Conservation (phyloP, 108 stramenopile species). For the Conticribra guillardii region DNA sequence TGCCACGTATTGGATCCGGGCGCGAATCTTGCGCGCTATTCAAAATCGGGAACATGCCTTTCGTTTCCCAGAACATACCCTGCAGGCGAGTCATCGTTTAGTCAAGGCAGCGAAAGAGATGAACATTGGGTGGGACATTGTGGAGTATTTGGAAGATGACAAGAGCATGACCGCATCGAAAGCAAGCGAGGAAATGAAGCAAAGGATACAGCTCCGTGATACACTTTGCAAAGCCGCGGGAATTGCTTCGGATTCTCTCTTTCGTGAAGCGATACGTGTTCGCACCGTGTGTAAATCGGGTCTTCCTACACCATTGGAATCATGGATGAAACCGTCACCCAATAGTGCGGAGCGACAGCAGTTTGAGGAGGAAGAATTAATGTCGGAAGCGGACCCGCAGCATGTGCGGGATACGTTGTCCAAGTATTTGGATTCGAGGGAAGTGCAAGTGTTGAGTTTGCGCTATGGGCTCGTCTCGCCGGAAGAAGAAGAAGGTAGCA, state of each 20-base stretch:
- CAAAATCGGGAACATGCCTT: conserved; percentile 82
- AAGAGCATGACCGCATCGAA: neutral
- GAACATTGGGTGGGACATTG: conserved; percentile 57
- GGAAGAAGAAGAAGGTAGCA: conserved; percentile 17
- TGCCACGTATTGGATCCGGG: conserved; percentile 94
- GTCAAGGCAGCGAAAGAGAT: conserved; percentile 62
- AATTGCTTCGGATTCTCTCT: conserved; percentile 35
- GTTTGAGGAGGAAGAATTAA: conserved; percentile 8
- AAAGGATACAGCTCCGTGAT: conserved; percentile 49
- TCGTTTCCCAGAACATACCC: conserved; percentile 70
- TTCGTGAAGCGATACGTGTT: conserved; percentile 41
- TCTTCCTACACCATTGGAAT: conserved; percentile 32
- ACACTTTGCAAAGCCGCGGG: conserved; percentile 30
- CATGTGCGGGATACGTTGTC: conserved; percentile 63
- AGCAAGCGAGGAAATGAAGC: conserved; percentile 45
- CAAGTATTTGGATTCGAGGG: conserved; percentile 66
- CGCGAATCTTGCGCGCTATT: conserved; percentile 84
- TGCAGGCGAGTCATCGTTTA: conserved; percentile 57
- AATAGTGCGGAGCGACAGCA: conserved; percentile 4
- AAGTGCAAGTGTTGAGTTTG: conserved; percentile 80
- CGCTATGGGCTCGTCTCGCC: conserved; percentile 71
- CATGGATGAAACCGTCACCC: conserved; percentile 42
- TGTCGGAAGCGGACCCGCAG: conserved; percentile 21
- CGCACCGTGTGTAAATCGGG: conserved; percentile 35
- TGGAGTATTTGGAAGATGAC: conserved; percentile 24